Percentiles rank a stretch among this genome's conserved stretches.
Conservation (phyloP, 78 protist species). For the Dictyostelium purpureum region DNA sequence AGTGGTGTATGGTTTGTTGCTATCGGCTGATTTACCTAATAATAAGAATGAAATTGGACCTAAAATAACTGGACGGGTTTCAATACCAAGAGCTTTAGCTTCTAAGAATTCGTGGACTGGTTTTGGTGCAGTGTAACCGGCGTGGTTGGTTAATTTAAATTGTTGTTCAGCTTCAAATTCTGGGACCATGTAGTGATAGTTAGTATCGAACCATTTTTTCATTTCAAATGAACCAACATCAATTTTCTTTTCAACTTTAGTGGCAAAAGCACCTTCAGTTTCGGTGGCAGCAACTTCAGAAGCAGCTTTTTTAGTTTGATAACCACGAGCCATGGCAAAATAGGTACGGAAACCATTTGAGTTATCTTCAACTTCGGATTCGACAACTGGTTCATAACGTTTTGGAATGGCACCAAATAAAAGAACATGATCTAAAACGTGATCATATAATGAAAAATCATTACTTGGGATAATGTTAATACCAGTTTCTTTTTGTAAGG, state of each 20-base stretch:
- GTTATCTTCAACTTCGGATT: background rate
- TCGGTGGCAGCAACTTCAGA: background rate
- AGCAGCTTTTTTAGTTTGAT: slow-evolving; percentile 54
- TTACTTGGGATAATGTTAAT: slow-evolving; percentile 68
- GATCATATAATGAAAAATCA: slow-evolving; percentile 86
- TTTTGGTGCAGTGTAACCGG: slow-evolving; percentile 30
- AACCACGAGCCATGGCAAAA: slow-evolving; percentile 89
- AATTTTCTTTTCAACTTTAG: background rate
- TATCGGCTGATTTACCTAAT: slow-evolving; percentile 70
- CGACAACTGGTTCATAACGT: slow-evolving; percentile 71
- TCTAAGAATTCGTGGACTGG: slow-evolving; percentile 41
- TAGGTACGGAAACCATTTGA: slow-evolving; percentile 48
- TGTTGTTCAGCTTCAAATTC: slow-evolving; percentile 61
- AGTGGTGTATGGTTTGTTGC: slow-evolving; percentile 5
- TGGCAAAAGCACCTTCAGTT: slow-evolving; percentile 11
- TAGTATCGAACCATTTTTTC: slow-evolving; percentile 91
- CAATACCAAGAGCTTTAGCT: slow-evolving; percentile 45
- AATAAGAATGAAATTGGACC: slow-evolving; percentile 85
- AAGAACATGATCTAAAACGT: slow-evolving; percentile 76
- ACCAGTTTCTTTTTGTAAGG: slow-evolving; percentile 42
- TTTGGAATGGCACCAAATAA: slow-evolving; percentile 81
- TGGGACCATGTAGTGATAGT: slow-evolving; percentile 92
- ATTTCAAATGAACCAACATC: slow-evolving; percentile 84
- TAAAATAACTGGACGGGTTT: slow-evolving; percentile 83
- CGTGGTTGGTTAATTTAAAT: slow-evolving; percentile 10